A percentile compares a stretch with the other conserved stretches of the same genome.
Evolutionary conservation across 2,329 filamentous ascomycete genomes (phyloP).

Genomic region (Fusarium drepaniforme): DNA sequence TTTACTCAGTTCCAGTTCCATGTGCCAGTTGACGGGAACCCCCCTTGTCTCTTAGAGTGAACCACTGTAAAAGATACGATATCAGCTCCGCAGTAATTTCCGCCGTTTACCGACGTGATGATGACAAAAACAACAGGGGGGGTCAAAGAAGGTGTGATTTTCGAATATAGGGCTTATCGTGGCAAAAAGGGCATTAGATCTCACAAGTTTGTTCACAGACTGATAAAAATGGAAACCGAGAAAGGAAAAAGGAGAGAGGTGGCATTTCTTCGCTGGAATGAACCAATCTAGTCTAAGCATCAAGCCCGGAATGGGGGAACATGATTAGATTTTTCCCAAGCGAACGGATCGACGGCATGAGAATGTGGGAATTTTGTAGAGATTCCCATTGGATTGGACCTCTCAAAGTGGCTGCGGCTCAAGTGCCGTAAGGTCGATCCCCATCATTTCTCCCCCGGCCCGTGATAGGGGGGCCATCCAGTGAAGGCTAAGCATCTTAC

Average conservation of each 20-base stretch:
- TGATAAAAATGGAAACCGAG: not conserved
- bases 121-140: not conserved
- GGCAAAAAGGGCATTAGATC: not conserved
- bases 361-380: slow-evolving; percentile 2
- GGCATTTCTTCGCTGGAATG: slow-evolving; percentile 6
- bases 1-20: not conserved
- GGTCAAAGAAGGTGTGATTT: not conserved
- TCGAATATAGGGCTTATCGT: not conserved
- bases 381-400: slow-evolving; percentile 17
- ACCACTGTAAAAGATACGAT: not conserved
- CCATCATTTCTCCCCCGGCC: slow-evolving; percentile 6
- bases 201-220: too few species aligned
- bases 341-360: slow-evolving; percentile 1
- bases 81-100: slow-evolving; percentile 29
- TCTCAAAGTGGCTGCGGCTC: not conserved
- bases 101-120: slow-evolving; percentile 1
- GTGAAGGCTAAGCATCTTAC: slow-evolving; percentile 7
- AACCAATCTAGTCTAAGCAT: slow-evolving; percentile 29
- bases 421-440: slow-evolving; percentile 6
- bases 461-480: slow-evolving; percentile 12
- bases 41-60: not conserved
- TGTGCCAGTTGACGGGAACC: not conserved
- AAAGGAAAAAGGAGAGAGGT: not conserved
- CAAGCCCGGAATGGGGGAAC: slow-evolving; percentile 32
- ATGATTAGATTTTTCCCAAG: slow-evolving; percentile 12